Evolutionary conservation across 2,329 filamentous ascomycete genomes (phyloP).

Genomic region (Claviceps quebecensis): DNA sequence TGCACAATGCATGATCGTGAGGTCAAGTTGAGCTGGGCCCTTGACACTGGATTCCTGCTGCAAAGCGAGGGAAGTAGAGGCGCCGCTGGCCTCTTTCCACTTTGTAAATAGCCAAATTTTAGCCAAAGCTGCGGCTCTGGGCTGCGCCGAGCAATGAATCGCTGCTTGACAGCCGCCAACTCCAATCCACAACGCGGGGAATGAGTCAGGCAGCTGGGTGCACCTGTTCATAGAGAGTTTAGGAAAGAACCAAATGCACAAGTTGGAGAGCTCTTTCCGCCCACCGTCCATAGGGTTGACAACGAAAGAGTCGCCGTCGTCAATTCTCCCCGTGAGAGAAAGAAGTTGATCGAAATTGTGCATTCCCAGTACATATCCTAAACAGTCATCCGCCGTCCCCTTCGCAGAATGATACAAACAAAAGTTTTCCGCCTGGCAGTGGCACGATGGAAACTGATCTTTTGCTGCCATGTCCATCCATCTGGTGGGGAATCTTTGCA

Average conservation of each 20-base stretch:
- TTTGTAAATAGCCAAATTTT: background rate
- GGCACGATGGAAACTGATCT: no score
- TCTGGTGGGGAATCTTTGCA: no score
- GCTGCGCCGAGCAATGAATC: background rate
- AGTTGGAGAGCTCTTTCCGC: no score
- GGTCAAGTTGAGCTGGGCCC: background rate
- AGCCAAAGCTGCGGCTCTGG: background rate
- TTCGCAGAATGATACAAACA: background rate
- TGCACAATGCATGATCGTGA: background rate
- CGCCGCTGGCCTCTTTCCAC: background rate
- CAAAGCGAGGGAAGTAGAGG: background rate
- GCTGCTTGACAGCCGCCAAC: background rate
- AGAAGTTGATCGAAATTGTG: no score
- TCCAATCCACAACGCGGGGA: no score
- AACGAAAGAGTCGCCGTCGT: no score
- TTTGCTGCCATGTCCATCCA: no score
- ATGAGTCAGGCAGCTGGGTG: no score
- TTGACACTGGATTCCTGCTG: background rate
- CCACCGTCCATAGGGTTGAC: no score
- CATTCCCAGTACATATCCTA: background rate
- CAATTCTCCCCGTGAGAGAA: no score
- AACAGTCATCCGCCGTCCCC: background rate
- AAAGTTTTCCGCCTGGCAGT: no score
- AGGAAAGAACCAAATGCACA: no score
- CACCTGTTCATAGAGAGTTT: background rate